Base-by-base conservation (phyloP, 768 basidiomycete genomes). In the Pulveroboletus ravenelii region DNA sequence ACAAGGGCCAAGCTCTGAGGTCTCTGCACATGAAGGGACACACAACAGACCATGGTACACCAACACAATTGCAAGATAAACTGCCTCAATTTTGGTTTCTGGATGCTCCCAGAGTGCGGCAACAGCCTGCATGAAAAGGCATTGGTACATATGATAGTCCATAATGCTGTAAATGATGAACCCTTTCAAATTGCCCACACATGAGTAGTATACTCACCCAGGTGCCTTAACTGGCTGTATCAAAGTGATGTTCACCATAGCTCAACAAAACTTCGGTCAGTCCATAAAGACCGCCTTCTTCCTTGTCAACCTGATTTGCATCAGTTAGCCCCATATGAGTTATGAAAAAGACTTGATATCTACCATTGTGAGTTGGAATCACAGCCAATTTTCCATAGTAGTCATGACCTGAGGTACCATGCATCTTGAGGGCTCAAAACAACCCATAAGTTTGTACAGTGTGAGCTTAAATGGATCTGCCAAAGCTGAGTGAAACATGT, bases 331-430 rank as follows among this genome's bases (percentile, higher is more conserved):
- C 1, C n/a, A 15, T 60, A 42, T 10, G n/a, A n/a, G n/a, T n/a
- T n/a, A n/a, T n/a, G n/a, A 29, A 6, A 35, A 25, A 49, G 35
- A 14, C 0, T 15, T 6, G 20, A 38, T 32, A 50, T 34, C 12
- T 42, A 84, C 89, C 81, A 97, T 87, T 1, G 85, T 78, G 14
- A 98, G 78, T 71, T 99, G 94, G 74, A 94, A 85, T 95, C 95
- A 99, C 32, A 97, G 74, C 95, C 95, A 99, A 68, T 99, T 95
- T 65, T 97, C 96, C 2, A 91, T 93, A 1, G 93, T 94, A 10
- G 80, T 79, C 0, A 93, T 97, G 5, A 97, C 92, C 36, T 84
- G 81, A 5, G 83, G 79, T 3, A 94, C 84, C 59, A 81, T 87
- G 42, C 93, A 78, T 49, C 89, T 77, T 5, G 79, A 70, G 2